Evolutionary conservation across 1,284 basidiomycete species (phyloP).

Genomic region (Pseudozyma tsukubaensis): DNA sequence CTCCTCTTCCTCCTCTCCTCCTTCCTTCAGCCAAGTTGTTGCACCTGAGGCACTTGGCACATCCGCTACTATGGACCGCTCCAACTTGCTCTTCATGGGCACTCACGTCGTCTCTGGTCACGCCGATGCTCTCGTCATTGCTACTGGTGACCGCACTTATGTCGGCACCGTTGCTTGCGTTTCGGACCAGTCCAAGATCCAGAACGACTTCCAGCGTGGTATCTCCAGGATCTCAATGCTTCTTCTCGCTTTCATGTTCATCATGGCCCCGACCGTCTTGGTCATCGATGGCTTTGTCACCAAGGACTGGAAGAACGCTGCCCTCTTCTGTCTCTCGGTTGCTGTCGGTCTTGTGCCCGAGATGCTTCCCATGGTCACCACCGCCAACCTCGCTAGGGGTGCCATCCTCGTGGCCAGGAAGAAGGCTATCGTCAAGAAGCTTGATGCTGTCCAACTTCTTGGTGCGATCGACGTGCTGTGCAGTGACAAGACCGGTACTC

Average conservation of each 20-base stretch:
- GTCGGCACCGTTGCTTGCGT: constrained; percentile 11
- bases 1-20: constrained; percentile 1
- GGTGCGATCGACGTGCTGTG: constrained; percentile 10
- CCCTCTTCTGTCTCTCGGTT: constrained; percentile 10
- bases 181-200: constrained; percentile 8
- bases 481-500: constrained; percentile 10
- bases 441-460: constrained; percentile 9
- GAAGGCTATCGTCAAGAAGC: constrained; percentile 15
- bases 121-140: constrained; percentile 11
- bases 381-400: constrained; percentile 10
- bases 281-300: constrained; percentile 12
- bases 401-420: constrained; percentile 7
- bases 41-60: not conserved
- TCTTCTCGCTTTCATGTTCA: constrained; percentile 13
- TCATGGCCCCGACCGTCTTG: constrained; percentile 12
- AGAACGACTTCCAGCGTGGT: constrained; percentile 14
- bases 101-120: constrained; percentile 13
- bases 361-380: constrained; percentile 12
- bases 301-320: constrained; percentile 14
- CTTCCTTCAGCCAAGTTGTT: not conserved
- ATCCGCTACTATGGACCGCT: constrained; percentile 6
- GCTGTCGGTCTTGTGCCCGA: constrained; percentile 11
- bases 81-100: constrained; percentile 11
- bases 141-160: constrained; percentile 9
- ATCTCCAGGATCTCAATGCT: constrained; percentile 12